Conservation (phyloP, 2,329 filamentous ascomycete species). For the Alternaria brassicicola region DNA sequence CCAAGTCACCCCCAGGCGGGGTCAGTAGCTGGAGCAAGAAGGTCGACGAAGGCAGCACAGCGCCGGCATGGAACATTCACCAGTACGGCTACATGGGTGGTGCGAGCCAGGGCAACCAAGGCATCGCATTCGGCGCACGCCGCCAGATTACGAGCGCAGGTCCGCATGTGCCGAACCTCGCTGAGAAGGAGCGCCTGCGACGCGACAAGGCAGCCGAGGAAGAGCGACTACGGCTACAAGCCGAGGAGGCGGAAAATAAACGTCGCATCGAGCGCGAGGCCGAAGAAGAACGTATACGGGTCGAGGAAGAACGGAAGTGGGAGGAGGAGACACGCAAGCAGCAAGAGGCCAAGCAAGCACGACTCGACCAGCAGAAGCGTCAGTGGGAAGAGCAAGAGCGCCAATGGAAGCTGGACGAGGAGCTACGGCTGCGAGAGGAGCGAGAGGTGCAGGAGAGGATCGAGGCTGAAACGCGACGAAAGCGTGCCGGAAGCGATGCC, state of each 20-base stretch:
- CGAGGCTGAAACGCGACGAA: constrained; percentile 68
- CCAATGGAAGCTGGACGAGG: constrained; percentile 78
- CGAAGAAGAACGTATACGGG: constrained; percentile 66
- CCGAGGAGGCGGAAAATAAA: constrained; percentile 60
- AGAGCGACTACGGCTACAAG: constrained; percentile 56
- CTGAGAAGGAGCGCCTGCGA: constrained; percentile 78
- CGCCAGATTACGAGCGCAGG: constrained; percentile 88
- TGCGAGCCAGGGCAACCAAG: constrained; percentile 92
- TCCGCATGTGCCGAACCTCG: constrained; percentile 78
- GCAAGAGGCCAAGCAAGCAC: constrained; percentile 64
- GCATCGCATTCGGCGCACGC: constrained; percentile 87
- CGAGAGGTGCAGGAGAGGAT: constrained; percentile 71
- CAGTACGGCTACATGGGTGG: constrained; percentile 98
- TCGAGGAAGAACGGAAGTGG: constrained; percentile 71
- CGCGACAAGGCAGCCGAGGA: constrained; percentile 63
- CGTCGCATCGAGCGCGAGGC: constrained; percentile 58
- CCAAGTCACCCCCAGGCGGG: constrained; percentile 55
- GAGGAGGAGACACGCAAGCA: constrained; percentile 67
- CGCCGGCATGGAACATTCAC: constrained; percentile 96
- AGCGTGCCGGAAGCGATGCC: constrained; percentile 66
- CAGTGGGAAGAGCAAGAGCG: constrained; percentile 79
- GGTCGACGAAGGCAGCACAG: constrained; percentile 77
- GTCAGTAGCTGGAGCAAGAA: constrained; percentile 92
- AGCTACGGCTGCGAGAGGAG: constrained; percentile 73
- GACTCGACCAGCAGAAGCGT: constrained; percentile 70